A percentile compares a stretch with the other conserved stretches of the same genome.
phyloP scores from a whole-genome alignment of 257 asterid genomes.

The Solanum bulbocastanum region DNA sequence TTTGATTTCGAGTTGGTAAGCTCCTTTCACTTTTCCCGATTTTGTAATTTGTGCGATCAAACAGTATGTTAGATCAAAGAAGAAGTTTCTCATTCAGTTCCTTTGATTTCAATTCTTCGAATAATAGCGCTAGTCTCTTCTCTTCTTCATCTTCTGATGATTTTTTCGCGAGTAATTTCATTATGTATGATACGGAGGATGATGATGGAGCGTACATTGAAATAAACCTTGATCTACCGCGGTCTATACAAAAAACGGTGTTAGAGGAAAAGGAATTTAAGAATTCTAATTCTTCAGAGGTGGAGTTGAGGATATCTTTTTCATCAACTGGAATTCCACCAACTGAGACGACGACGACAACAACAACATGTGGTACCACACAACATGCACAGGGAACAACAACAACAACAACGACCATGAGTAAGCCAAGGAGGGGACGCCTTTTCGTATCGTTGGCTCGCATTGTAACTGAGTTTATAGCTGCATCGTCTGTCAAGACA shows the following conservation, averaged over 20 bases:
- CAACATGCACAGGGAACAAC: not conserved
- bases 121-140: not conserved
- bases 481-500: not conserved
- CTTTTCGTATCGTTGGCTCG: not conserved
- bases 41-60: not conserved
- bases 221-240: not conserved
- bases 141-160: not conserved
- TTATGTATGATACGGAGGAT: not conserved
- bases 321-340: not conserved
- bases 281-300: not conserved
- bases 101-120: not conserved
- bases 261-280: not conserved
- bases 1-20: not conserved
- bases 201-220: not conserved
- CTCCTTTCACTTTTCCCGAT: not conserved
- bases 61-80: not conserved
- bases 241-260: not conserved
- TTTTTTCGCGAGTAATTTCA: not conserved
- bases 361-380: not conserved
- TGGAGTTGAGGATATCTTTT: slow-evolving; percentile 1
- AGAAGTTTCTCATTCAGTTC: not conserved
- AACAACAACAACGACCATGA: not conserved
- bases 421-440: not conserved
- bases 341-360: not conserved
- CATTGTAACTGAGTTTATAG: not conserved